Conservation (phyloP, 768 basidiomycete genomes). For the Auricularia cornea region DNA sequence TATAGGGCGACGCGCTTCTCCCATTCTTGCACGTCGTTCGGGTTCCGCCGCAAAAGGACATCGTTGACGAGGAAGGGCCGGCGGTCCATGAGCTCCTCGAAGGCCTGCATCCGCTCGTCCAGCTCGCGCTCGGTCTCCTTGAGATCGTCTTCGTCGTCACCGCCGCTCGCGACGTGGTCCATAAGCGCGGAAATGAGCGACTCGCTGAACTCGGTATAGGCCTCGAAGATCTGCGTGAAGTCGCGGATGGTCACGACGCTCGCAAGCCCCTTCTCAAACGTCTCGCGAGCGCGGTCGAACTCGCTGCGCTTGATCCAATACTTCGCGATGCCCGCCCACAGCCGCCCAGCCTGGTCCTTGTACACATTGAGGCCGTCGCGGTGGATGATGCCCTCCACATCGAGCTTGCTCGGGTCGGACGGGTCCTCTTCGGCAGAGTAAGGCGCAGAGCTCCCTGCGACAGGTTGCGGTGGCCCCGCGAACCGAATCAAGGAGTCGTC, state of each 20-base stretch:
- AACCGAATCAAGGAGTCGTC: constrained; percentile 63
- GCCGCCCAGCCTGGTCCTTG: constrained; percentile 91
- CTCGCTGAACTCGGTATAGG: constrained; percentile 91
- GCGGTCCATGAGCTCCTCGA: constrained; percentile 91
- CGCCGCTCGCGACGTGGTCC: constrained; percentile 70
- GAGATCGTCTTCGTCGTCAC: constrained; percentile 62
- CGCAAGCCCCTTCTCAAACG: constrained; percentile 81
- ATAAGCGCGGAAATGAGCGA: constrained; percentile 83
- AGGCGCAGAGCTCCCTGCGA: constrained; percentile 38
- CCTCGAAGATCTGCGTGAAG: constrained; percentile 96
- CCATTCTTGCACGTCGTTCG: constrained; percentile 98
- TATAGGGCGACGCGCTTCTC: constrained; percentile 92
- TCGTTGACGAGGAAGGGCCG: constrained; percentile 95
- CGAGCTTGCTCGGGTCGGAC: constrained; percentile 55
- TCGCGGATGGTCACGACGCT: constrained; percentile 88
- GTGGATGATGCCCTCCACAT: constrained; percentile 78
- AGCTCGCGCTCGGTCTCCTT: constrained; percentile 76
- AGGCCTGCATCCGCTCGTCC: constrained; percentile 82
- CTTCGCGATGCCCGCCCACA: constrained; percentile 94
- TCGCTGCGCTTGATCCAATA: constrained; percentile 98
- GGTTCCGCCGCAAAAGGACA: constrained; percentile 85
- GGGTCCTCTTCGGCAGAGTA: constrained; percentile 87
- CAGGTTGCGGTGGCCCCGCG: constrained; percentile 53
- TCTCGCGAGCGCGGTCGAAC: constrained; percentile 81
- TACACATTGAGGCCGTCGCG: constrained; percentile 84